Conservation (phyloP, 2,329 filamentous ascomycete species). For the Emergomyces orientalis region DNA sequence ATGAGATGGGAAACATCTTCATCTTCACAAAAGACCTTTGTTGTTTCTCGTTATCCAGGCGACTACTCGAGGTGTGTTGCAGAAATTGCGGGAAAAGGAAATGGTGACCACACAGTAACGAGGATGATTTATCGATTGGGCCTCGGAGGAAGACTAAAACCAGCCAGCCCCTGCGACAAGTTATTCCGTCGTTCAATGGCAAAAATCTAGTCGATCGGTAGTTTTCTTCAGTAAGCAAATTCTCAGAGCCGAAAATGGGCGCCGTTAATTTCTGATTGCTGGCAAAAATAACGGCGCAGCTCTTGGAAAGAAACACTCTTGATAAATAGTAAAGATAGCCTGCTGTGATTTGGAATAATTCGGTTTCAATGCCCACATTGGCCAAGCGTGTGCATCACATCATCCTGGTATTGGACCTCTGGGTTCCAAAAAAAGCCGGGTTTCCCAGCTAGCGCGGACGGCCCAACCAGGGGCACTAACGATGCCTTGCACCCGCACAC, state of each 20-base stretch:
- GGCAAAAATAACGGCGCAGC: neutral
- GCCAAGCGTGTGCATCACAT: neutral
- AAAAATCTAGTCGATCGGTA: neutral
- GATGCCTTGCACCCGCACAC: neutral
- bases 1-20: neutral
- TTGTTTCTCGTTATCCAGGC: neutral
- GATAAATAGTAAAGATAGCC: neutral
- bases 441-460: neutral
- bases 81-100: neutral
- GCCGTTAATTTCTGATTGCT: neutral
- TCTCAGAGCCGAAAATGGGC: neutral
- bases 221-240: neutral
- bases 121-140: neutral
- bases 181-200: neutral
- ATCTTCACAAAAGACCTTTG: neutral
- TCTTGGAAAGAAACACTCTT: neutral
- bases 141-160: no score
- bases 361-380: neutral
- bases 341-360: neutral
- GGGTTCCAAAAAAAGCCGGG: neutral
- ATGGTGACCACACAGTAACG: neutral
- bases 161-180: neutral
- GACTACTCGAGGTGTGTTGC: neutral
- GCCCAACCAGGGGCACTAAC: neutral
- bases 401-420: neutral